Base-by-base conservation (phyloP, 805 yeast genomes). In the Starmera pachycereana region DNA sequence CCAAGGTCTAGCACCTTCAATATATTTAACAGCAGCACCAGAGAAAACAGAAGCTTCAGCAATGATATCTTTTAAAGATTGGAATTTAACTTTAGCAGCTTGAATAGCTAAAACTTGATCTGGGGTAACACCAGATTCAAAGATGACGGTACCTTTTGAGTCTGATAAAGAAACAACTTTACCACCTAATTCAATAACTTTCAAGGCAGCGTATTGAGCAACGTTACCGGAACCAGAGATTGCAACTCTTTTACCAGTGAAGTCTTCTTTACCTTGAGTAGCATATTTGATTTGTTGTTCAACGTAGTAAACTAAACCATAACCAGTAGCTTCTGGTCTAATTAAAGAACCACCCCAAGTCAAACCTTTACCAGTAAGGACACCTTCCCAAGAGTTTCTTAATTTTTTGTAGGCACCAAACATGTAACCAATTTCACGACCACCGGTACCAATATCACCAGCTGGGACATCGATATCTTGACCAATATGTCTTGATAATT, bases 321-420 rank as follows among this genome's bases (percentile, higher is more conserved):
- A 90, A 67, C 98, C 98, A 48, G 98, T 90, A 51, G 98, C 98
- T 78, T 90, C 98, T 51, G 97, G 96, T 71, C 98, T 84, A 70
- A 90, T 89, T 64, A 90, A 75, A 57, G 97, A 90, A 59, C 97
- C 98, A 76, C 98, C 98, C 96, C 97, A 92, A 63, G 82, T 71
- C 60, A 89, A 74, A 60, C 97, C 97, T 74, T 90, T 90, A 69
- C 98, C 98, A 62, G 98, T 90, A 56, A 90, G 75, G 39, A 90
- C 94, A 76, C 97, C 97, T 65, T 90, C 90, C 81, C 88, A 90
- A 61, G 79, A 73, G 81, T 90, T 90, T 68, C 76, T 81, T 78
- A 75, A 74, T 57, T 75, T 72, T 77, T 88, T 87, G 88, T 85
- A 90, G 53, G 96, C 96, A 69, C 98, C 98, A 56, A 87, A 92